Percentiles rank a stretch among this genome's conserved stretches.
Conservation (phyloP, 352 stramenopile species). For the Phytopythium kandeliae region DNA sequence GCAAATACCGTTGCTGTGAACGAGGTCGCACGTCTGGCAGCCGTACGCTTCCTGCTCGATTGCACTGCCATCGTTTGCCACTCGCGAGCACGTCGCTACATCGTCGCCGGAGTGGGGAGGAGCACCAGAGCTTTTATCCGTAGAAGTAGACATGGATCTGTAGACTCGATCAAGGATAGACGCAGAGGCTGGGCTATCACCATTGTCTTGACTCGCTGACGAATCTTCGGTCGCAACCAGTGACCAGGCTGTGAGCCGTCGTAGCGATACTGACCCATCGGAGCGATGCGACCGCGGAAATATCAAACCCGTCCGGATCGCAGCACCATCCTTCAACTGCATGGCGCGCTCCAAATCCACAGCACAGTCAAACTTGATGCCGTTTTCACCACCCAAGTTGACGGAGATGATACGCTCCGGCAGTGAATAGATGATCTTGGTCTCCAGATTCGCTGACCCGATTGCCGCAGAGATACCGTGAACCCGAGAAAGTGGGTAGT, state of each 20-base stretch:
- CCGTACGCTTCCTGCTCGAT: conserved; percentile 74
- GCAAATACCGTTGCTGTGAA: conserved; percentile 65
- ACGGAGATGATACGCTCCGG: conserved; percentile 34
- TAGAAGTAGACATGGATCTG: neutral
- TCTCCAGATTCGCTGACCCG: conserved; percentile 11
- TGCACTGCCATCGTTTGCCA: conserved; percentile 75
- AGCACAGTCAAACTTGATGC: conserved; percentile 41
- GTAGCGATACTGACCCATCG: conserved; percentile 67
- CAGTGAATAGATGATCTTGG: conserved; percentile 40
- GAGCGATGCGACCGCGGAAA: conserved; percentile 52
- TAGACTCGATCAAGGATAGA: conserved; percentile 6
- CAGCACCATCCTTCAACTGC: conserved; percentile 18
- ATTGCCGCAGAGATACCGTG: conserved; percentile 20
- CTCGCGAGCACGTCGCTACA: conserved; percentile 42
- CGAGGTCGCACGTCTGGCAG: conserved; percentile 76
- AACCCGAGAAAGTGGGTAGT: conserved; percentile 27
- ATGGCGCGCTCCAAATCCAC: conserved; percentile 52
- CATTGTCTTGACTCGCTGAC: neutral
- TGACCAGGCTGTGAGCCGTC: conserved; percentile 22
- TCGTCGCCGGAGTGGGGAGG: neutral
- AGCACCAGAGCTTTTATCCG: neutral
- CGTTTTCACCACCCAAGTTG: conserved; percentile 24
- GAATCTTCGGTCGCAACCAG: neutral
- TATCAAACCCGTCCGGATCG: conserved; percentile 37
- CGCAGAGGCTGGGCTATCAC: neutral